A percentile compares a stretch with the other conserved stretches of the same genome.
phyloP scores from a whole-genome alignment of 495 filamentous ascomycete species.

The Trichocladium uniseriatum region DNA sequence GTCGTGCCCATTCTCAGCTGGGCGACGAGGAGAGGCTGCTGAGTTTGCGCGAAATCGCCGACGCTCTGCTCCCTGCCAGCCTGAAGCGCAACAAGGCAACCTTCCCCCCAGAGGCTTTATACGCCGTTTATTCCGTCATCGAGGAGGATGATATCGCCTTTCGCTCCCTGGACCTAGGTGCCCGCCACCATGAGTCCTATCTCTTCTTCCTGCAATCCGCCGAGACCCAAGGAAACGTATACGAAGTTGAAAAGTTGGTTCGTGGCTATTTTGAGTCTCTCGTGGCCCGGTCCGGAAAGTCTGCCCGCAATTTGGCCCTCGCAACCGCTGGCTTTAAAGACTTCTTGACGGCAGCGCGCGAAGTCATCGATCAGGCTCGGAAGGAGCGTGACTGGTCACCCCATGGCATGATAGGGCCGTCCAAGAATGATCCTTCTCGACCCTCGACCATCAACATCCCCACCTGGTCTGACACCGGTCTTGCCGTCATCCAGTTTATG shows the following conservation, averaged over 20 bases:
- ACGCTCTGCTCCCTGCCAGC: conserved; percentile 34
- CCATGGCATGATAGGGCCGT: conserved; percentile 43
- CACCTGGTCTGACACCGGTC: conserved; percentile 41
- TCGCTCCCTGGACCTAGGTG: conserved; percentile 23
- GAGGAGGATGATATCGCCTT: conserved; percentile 47
- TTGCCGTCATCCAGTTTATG: conserved; percentile 58
- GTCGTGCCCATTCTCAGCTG: conserved; percentile 39
- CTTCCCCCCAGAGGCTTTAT: conserved; percentile 47
- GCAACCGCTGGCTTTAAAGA: conserved; percentile 6
- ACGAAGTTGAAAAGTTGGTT: conserved; percentile 23
- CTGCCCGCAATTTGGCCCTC: background rate
- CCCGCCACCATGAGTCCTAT: conserved; percentile 29
- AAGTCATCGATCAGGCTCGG: conserved; percentile 59
- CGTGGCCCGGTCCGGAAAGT: background rate
- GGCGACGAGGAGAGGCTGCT: conserved; percentile 44
- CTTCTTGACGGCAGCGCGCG: conserved; percentile 59
- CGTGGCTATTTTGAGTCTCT: conserved; percentile 24
- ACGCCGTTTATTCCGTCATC: conserved; percentile 58
- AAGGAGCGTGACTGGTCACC: conserved; percentile 49
- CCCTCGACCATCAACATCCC: conserved; percentile 10
- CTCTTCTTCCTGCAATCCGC: conserved; percentile 31
- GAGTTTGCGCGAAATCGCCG: conserved; percentile 56
- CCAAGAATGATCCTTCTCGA: conserved; percentile 19
- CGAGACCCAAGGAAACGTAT: conserved; percentile 19
- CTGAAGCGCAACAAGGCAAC: conserved; percentile 39